These are phyloP conservation scores for Blepharisma undulans DNA, from an alignment of 169 alveolate species.

Conservation along the genomic window DNA sequence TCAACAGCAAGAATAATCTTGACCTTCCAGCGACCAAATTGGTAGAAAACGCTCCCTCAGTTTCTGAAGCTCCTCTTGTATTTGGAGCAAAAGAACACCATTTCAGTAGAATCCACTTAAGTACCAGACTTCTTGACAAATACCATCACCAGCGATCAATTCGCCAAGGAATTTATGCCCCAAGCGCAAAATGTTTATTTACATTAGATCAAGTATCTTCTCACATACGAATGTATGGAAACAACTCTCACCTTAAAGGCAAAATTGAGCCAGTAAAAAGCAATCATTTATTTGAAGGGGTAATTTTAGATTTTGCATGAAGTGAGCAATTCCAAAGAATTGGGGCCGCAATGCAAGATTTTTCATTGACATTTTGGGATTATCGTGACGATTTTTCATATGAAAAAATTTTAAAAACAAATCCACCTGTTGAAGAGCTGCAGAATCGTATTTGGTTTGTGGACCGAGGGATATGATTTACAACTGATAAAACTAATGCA, in stretches of 20 bases:
- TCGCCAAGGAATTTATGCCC: neutral
- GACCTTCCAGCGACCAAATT: neutral
- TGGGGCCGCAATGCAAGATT: constrained; percentile 57
- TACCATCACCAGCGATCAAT: neutral
- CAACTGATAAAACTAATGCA: constrained; percentile 45
- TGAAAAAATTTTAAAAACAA: constrained; percentile 50
- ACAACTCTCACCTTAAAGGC: neutral
- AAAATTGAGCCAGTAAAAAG: constrained; percentile 13
- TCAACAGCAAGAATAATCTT: neutral
- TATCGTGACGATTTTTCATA: constrained; percentile 50
- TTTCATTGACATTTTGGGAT: constrained; percentile 55
- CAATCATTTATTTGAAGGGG: constrained; percentile 49
- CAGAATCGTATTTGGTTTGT: constrained; percentile 46
- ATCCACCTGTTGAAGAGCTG: constrained; percentile 36
- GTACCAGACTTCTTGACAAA: neutral
- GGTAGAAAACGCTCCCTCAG: neutral
- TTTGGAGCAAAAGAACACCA: neutral
- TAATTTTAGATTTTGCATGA: constrained; percentile 52
- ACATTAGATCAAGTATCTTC: neutral
- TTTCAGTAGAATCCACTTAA: neutral
- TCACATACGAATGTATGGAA: neutral
- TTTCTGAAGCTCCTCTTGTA: neutral
- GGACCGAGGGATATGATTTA: constrained; percentile 53
- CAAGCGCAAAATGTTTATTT: neutral
- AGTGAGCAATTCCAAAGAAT: constrained; percentile 46